Percentiles rank a stretch among this genome's conserved stretches.
These are phyloP conservation scores for Chamaecrista fasciculata DNA, from an alignment of 306 rosid genomes.

Conservation along the genomic window DNA sequence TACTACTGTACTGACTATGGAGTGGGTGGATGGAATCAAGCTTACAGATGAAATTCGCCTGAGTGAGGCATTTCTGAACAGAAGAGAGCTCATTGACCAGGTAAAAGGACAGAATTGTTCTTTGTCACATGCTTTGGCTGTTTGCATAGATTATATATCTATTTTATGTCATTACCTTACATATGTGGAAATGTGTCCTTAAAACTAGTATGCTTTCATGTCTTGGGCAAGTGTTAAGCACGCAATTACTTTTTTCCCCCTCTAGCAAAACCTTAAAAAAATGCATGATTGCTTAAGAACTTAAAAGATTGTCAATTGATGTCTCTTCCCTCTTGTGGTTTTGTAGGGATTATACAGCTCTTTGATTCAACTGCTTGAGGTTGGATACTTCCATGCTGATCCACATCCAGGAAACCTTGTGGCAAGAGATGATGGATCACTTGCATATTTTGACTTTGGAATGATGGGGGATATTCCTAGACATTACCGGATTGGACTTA, in stretches of 20 bases:
- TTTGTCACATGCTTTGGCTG: constrained; percentile 21
- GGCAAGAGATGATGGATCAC: constrained; percentile 67
- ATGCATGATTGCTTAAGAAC: constrained; percentile 18
- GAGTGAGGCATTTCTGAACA: constrained; percentile 64
- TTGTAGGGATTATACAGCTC: constrained; percentile 89
- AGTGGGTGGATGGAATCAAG: constrained; percentile 95
- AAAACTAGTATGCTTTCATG: constrained; percentile 13
- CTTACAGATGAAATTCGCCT: constrained; percentile 77
- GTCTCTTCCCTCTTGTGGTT: constrained; percentile 28
- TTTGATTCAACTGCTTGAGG: constrained; percentile 92
- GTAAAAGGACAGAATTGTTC: constrained; percentile 37
- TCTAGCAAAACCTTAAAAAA: constrained; percentile 10
- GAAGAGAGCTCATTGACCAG: constrained; percentile 87
- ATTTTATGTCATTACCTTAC: constrained; percentile 1
- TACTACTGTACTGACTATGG: constrained; percentile 88
- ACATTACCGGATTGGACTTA: constrained; percentile 88
- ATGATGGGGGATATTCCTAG: constrained; percentile 99
- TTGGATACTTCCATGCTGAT: constrained; percentile 93
- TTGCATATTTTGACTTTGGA: constrained; percentile 96
- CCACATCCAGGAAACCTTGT: constrained; percentile 99
- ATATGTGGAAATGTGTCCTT: neutral
- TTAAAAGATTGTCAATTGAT: constrained; percentile 3
- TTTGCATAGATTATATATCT: constrained; percentile 11
- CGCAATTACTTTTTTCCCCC: neutral
- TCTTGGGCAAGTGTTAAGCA: constrained; percentile 1